Evolutionary conservation across 169 alveolate genomes (phyloP).

Genomic region (Cryptosporidium canis): DNA sequence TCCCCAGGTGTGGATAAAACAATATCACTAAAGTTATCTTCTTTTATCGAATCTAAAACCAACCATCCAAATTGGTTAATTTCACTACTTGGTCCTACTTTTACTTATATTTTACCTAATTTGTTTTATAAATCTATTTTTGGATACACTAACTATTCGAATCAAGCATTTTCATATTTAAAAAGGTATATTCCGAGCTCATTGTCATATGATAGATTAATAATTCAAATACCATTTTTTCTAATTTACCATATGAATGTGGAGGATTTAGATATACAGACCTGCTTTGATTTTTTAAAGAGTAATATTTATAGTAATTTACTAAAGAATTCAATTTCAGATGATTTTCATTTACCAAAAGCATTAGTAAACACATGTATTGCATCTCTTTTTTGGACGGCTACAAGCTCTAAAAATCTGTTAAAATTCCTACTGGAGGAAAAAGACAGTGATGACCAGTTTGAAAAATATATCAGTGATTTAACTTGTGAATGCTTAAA

Average conservation of each 20-base stretch:
- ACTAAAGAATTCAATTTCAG: neutral
- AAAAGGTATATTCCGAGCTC: conserved; percentile 16
- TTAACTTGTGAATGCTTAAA: neutral
- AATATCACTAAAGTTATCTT: neutral
- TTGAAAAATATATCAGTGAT: neutral
- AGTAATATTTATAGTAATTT: neutral
- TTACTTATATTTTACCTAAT: conserved; percentile 40
- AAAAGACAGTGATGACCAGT: neutral
- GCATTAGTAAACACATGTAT: conserved; percentile 42
- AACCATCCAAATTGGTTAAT: conserved; percentile 1
- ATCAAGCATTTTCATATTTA: neutral
- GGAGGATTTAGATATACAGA: neutral
- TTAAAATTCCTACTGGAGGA: neutral
- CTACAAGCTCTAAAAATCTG: conserved; percentile 1
- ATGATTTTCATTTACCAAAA: conserved; percentile 30
- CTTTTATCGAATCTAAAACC: neutral
- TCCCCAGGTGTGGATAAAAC: conserved; percentile 36
- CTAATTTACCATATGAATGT: neutral
- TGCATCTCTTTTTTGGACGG: conserved; percentile 40
- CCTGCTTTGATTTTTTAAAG: neutral
- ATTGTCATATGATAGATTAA: conserved; percentile 42
- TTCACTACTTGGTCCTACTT: conserved; percentile 28
- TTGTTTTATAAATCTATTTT: conserved; percentile 27
- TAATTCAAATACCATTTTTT: conserved; percentile 25
- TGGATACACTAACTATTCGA: neutral